Conservation (phyloP, 2,329 filamentous ascomycete genomes). For the Aspergillaceae sp. region DNA sequence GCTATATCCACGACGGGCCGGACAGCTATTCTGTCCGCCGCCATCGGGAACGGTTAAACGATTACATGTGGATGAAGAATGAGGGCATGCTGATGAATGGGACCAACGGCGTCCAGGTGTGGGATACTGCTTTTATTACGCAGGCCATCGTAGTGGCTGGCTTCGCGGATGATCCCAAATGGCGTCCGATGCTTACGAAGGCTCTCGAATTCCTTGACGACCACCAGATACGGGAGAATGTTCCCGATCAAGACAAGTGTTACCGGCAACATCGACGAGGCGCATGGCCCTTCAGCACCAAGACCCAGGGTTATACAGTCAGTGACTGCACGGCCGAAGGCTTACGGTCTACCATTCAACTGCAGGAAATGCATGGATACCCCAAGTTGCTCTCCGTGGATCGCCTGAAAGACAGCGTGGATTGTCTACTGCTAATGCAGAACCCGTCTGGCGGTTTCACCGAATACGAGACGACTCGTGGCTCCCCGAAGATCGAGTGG, state of each 20-base stretch:
- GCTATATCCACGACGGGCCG: conserved; percentile 76
- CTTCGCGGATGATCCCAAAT: conserved; percentile 66
- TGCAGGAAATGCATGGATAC: conserved; percentile 71
- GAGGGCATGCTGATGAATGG: conserved; percentile 94
- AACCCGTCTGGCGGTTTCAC: conserved; percentile 78
- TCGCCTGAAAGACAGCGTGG: conserved; percentile 77
- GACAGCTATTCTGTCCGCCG: conserved; percentile 61
- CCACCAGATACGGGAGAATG: conserved; percentile 83
- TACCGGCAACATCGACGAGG: conserved; percentile 90
- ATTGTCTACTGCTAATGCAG: conserved; percentile 86
- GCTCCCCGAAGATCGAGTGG: conserved; percentile 67
- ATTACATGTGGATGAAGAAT: conserved; percentile 83
- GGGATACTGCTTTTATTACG: conserved; percentile 89
- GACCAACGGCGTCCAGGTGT: conserved; percentile 95
- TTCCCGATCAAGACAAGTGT: conserved; percentile 64
- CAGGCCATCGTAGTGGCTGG: conserved; percentile 74
- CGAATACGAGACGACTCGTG: conserved; percentile 79
- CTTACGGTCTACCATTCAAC: conserved; percentile 72
- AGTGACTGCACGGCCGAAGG: conserved; percentile 92
- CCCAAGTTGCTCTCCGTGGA: conserved; percentile 65
- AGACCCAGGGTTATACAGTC: conserved; percentile 86
- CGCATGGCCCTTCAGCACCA: conserved; percentile 92
- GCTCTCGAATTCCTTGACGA: conserved; percentile 78
- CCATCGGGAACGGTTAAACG: conserved; percentile 72
- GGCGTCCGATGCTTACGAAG: conserved; percentile 72